Conservation (phyloP, 129 eudicot species). For the Calendula officinalis region DNA sequence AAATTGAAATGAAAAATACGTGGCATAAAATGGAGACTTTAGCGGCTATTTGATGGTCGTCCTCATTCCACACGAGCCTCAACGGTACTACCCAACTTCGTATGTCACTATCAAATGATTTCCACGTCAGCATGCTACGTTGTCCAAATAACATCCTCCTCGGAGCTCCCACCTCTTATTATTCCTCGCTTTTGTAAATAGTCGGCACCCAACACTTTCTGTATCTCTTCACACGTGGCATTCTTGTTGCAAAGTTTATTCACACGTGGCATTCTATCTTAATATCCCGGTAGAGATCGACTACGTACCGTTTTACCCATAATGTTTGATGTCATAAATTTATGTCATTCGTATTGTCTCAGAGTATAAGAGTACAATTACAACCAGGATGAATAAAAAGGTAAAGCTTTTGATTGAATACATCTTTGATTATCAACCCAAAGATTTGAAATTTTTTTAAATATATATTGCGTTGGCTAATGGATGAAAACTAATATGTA, state of each 20-base stretch:
- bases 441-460: too few relatives aligned
- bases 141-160: not conserved
- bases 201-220: slow-evolving; percentile 42
- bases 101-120: slow-evolving; percentile 9
- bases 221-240: slow-evolving; percentile 35
- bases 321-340: not conserved
- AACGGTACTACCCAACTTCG: slow-evolving; percentile 28
- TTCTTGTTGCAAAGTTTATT: slow-evolving; percentile 4
- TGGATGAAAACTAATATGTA: too few relatives aligned
- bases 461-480: too few relatives aligned
- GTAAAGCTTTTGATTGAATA: too few relatives aligned
- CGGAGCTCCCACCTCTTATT: not conserved
- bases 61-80: slow-evolving; percentile 56
- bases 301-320: slow-evolving; percentile 2
- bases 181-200: slow-evolving; percentile 13
- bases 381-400: too few relatives aligned
- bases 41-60: slow-evolving; percentile 25
- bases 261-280: slow-evolving; percentile 35
- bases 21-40: not conserved
- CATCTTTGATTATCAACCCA: too few relatives aligned
- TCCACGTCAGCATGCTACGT: slow-evolving; percentile 14
- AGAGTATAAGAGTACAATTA: not conserved
- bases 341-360: not conserved
- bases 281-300: not conserved
- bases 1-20: not conserved